These are phyloP conservation scores for Sporothrix inflata DNA, from an alignment of 2,329 filamentous ascomycete genomes.

Conservation along the genomic window DNA sequence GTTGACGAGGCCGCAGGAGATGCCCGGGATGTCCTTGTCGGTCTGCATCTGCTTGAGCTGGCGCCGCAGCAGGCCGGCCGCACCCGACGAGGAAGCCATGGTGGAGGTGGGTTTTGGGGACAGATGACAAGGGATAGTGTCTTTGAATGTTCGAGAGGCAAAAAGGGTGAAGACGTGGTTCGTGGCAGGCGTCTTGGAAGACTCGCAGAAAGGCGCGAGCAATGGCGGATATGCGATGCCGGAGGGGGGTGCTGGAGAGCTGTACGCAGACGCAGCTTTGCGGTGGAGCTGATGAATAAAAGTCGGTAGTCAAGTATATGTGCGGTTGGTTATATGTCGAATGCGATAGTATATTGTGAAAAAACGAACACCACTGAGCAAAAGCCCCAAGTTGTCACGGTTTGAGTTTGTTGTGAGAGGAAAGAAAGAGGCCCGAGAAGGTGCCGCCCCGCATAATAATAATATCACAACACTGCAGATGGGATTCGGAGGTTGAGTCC, in stretches of 20 bases:
- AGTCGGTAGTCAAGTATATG: not conserved
- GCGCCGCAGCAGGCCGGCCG: slow-evolving; percentile 72
- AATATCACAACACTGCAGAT: not conserved
- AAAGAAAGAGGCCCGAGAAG: not conserved
- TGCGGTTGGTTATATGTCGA: not conserved
- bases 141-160: not conserved
- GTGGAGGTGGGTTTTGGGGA: not conserved
- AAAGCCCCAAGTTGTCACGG: not conserved
- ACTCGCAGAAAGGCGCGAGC: not conserved
- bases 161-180: not conserved
- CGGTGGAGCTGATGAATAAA: not conserved
- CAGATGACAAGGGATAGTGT: not conserved
- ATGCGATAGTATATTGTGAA: not conserved
- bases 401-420: not conserved
- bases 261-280: too few species aligned
- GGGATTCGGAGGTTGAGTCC: not conserved
- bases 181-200: not conserved
- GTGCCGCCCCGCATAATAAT: slow-evolving; percentile 17
- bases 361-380: not conserved
- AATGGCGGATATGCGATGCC: not conserved
- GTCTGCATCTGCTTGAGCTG: slow-evolving; percentile 95
- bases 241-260: not conserved
- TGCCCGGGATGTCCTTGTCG: slow-evolving; percentile 88
- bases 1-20: slow-evolving; percentile 85
- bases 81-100: slow-evolving; percentile 31